Conservation (phyloP, 306 rosid genomes). For the Nissolia schottii region DNA sequence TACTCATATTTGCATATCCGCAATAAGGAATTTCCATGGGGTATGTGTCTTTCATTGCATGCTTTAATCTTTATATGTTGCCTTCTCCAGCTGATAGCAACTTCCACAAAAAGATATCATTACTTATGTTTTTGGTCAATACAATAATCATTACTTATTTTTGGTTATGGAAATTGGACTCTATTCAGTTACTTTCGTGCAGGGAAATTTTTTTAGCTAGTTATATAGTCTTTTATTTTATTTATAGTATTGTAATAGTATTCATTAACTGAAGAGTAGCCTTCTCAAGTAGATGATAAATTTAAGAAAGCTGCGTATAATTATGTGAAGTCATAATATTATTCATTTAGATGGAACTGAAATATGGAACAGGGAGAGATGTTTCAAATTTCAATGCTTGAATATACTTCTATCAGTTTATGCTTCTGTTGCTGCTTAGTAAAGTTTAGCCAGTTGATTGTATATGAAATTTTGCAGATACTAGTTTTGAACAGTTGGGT, state of each 20-base stretch:
- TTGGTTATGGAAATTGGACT: background rate
- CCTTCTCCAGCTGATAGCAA: background rate
- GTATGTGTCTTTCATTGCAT: conserved; percentile 27
- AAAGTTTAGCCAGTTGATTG: background rate
- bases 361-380: background rate
- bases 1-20: conserved; percentile 45
- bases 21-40: conserved; percentile 86
- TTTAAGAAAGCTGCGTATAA: background rate
- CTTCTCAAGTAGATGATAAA: background rate
- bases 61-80: background rate
- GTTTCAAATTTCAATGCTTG: background rate
- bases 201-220: background rate
- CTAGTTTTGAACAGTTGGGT: background rate
- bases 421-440: background rate
- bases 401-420: background rate
- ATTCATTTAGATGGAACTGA: background rate
- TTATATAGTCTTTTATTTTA: background rate
- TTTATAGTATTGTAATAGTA: background rate
- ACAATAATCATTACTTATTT: background rate
- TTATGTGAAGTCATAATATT: background rate
- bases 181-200: background rate
- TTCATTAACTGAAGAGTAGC: background rate
- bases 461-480: background rate
- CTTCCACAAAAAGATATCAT: background rate
- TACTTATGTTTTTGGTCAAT: too few species aligned